A percentile compares a stretch with the other conserved stretches of the same genome.
phyloP scores from a whole-genome alignment of 139 green algal species.

The Coccomyxa sp. region DNA sequence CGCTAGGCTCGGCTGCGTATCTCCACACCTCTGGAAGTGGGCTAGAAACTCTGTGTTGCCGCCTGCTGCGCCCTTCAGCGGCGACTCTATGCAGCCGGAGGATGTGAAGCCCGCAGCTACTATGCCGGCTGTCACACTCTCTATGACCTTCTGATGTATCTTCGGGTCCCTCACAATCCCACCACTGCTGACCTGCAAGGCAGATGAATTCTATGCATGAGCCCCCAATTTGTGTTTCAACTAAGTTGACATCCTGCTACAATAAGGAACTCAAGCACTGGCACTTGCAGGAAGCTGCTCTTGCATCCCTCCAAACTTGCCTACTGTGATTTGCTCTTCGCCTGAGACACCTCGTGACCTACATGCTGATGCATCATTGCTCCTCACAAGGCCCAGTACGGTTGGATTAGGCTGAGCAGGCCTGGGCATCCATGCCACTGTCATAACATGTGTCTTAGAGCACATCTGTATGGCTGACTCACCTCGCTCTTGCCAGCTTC shows the following conservation, averaged over 20 bases:
- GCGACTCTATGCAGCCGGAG: conserved; percentile 55
- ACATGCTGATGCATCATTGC: too few species aligned
- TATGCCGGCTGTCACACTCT: conserved; percentile 44
- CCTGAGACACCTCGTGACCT: too few species aligned
- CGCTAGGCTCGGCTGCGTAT: too few species aligned
- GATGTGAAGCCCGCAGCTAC: conserved; percentile 52
- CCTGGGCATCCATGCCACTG: too few species aligned
- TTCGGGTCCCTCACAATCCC: conserved; percentile 77
- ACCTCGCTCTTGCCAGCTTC: conserved; percentile 74
- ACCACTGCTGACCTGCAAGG: conserved; percentile 59
- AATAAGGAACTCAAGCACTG: background rate
- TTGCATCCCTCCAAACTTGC: too few species aligned
- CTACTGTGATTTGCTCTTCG: too few species aligned
- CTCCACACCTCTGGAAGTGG: conserved; percentile 47
- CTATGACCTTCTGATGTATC: conserved; percentile 59
- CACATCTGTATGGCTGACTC: too few species aligned
- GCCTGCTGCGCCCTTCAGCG: conserved; percentile 63
- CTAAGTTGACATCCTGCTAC: background rate
- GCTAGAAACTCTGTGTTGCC: conserved; percentile 81
- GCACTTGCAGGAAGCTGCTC: too few species aligned
- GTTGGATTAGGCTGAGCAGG: too few species aligned
- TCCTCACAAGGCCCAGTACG: too few species aligned
- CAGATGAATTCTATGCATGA: background rate
- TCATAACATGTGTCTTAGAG: too few species aligned
- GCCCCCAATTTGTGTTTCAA: background rate